Base-by-base conservation (phyloP, 257 asterid species). In the Echites panduratus region DNA sequence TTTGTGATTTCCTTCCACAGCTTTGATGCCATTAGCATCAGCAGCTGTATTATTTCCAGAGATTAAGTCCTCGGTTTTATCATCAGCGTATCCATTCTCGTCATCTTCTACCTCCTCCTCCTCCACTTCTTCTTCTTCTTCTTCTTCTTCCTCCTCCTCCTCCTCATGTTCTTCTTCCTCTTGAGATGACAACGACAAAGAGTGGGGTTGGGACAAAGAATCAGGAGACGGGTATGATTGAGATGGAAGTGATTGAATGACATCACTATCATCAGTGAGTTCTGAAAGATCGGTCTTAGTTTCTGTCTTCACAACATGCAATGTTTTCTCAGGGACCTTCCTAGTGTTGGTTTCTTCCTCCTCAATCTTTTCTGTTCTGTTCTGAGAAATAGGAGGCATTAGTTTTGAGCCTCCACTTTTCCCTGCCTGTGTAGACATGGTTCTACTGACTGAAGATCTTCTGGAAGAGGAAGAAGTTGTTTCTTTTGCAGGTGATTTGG, bases 271-370 rank as follows among this genome's bases (percentile, higher is more conserved):
- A 4, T 79, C 66, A 63, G 48, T 50, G 29, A 74, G 71, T 74
- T 70, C 78, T 10, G 73, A 24, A 4, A 58, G 70, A 61, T 66
- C 72, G 44, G 74, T 80, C 70, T 20, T 53, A 3, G 68, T 70
- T 80, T 82, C 87, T 44, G 71, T 71, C 76, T 78, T 57, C 67
- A 78, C 40, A 43, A 80, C 89, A 74, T 82, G 91, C 87, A 89
- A 78, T 49, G 77, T 86, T 82, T 78, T 89, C 88, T 89, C 97
- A 7, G 84, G 44, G 44, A 81, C 84, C 59, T 78, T 75, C 79
- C 82, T 88, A 40, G 38, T 27, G 17, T 67, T 71, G 20, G 80
- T 48, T 74, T 80, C 70, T 70, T 74, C 78, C 35, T 70, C 56
- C 76, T 71, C 77, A 43, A 70, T 76, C 76, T 68, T 70, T 72